These are phyloP conservation scores for Kregervanrija delftensis DNA, from an alignment of 805 yeast species.

Conservation along the genomic window DNA sequence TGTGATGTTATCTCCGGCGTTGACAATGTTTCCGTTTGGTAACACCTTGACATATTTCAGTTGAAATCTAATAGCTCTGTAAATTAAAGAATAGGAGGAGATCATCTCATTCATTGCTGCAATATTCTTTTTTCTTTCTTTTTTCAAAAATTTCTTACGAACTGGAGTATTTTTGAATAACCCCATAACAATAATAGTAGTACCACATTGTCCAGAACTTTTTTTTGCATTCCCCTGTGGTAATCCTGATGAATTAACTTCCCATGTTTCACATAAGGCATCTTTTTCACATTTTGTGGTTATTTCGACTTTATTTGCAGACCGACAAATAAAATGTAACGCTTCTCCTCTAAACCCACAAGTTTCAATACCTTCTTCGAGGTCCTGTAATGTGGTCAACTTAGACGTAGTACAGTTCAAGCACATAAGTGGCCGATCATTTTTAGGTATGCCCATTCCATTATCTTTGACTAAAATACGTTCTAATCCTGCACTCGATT, in stretches of 20 bases:
- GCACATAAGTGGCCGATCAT: slow-evolving; percentile 30
- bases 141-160: slow-evolving; percentile 24
- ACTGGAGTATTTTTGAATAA: slow-evolving; percentile 29
- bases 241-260: slow-evolving; percentile 24
- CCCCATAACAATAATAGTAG: slow-evolving; percentile 27
- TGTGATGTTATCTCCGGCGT: slow-evolving; percentile 7
- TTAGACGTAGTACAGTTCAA: slow-evolving; percentile 38
- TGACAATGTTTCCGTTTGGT: slow-evolving; percentile 10
- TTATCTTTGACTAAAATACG: slow-evolving; percentile 30
- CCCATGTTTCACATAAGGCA: slow-evolving; percentile 31
- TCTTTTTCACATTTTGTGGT: slow-evolving; percentile 26
- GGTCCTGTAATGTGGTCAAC: slow-evolving; percentile 23
- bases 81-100: slow-evolving; percentile 27
- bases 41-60: slow-evolving; percentile 16
- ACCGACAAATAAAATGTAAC: slow-evolving; percentile 30
- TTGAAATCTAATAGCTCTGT: slow-evolving; percentile 26
- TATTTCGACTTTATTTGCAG: slow-evolving; percentile 26
- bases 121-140: slow-evolving; percentile 20
- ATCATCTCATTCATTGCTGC: slow-evolving; percentile 21
- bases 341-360: slow-evolving; percentile 50
- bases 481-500: slow-evolving; percentile 29
- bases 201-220: slow-evolving; percentile 29
- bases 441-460: slow-evolving; percentile 31
- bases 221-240: slow-evolving; percentile 12
- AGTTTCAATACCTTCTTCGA: slow-evolving; percentile 23